Conservation (phyloP, 306 rosid species). For the Morella rubra region DNA sequence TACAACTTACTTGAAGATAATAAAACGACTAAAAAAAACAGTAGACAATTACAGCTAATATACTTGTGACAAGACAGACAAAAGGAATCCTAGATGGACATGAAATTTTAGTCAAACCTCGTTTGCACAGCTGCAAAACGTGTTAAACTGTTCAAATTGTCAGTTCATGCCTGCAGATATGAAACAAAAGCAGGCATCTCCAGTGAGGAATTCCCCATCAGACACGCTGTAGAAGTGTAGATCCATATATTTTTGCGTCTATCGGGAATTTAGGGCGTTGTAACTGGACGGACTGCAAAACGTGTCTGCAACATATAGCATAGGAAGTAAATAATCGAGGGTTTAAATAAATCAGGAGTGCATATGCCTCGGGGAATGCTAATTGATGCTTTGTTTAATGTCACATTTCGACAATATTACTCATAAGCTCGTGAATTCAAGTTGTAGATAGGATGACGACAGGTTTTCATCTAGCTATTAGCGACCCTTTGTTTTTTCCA, state of each 20-base stretch:
- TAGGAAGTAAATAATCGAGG: background rate
- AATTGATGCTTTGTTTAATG: conserved; percentile 4
- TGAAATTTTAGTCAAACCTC: conserved; percentile 8
- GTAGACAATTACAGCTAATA: conserved; percentile 28
- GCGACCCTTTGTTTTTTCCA: background rate
- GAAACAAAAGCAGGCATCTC: conserved; percentile 36
- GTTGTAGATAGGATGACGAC: conserved; percentile 31
- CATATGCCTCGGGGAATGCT: conserved; percentile 29
- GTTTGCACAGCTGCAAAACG: conserved; percentile 7
- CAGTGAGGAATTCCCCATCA: conserved; percentile 38
- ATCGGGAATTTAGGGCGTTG: conserved; percentile 55
- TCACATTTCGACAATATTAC: conserved; percentile 10
- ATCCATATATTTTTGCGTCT: conserved; percentile 17
- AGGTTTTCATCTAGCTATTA: background rate
- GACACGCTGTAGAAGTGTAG: conserved; percentile 7
- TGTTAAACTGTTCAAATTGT: conserved; percentile 1
- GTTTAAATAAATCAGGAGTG: background rate
- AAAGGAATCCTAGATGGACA: conserved; percentile 30
- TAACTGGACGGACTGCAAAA: conserved; percentile 40
- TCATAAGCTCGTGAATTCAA: conserved; percentile 48
- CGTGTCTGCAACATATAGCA: background rate
- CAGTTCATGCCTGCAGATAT: conserved; percentile 34
- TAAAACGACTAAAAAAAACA: too few species aligned
- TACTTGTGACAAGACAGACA: conserved; percentile 22
- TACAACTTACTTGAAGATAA: too few species aligned